Evolutionary conservation across 2,329 filamentous ascomycete genomes (phyloP).

Genomic region (Fusarium nematophilum): DNA sequence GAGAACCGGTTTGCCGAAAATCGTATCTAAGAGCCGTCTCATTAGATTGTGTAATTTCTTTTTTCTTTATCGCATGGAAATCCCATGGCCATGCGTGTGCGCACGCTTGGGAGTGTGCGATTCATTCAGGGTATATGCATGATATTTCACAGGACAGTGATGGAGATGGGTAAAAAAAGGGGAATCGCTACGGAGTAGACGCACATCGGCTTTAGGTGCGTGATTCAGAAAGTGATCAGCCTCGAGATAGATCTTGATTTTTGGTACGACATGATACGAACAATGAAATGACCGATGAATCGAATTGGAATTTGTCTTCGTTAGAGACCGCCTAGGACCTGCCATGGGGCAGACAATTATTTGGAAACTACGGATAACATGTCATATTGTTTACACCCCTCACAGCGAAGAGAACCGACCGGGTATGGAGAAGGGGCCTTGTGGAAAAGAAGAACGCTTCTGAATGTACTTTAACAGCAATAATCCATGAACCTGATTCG

Average conservation of each 20-base stretch:
- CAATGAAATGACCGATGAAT: constrained; percentile 28
- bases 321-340: no score
- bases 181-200: constrained; percentile 4
- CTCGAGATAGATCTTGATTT: constrained; percentile 23
- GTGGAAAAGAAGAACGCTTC: constrained; percentile 29
- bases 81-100: constrained; percentile 3
- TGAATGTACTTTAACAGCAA: constrained; percentile 38
- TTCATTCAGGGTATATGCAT: constrained; percentile 16
- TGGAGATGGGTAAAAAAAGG: no score
- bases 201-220: constrained; percentile 2
- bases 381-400: no score
- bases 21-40: constrained; percentile 6
- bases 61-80: not conserved
- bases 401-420: no score
- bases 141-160: constrained; percentile 8
- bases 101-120: no score
- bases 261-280: constrained; percentile 33
- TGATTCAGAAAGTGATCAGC: constrained; percentile 17
- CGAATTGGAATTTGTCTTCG: no score
- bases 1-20: constrained; percentile 11
- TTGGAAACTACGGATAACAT: no score
- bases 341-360: no score
- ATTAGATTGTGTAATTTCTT: not conserved
- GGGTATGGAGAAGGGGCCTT: no score
- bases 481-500: constrained; percentile 34